Percentiles rank a stretch among this genome's conserved stretches.
These are phyloP conservation scores for Cinnamomum chago DNA, from an alignment of 164 flowering plant genomes.

Conservation along the genomic window DNA sequence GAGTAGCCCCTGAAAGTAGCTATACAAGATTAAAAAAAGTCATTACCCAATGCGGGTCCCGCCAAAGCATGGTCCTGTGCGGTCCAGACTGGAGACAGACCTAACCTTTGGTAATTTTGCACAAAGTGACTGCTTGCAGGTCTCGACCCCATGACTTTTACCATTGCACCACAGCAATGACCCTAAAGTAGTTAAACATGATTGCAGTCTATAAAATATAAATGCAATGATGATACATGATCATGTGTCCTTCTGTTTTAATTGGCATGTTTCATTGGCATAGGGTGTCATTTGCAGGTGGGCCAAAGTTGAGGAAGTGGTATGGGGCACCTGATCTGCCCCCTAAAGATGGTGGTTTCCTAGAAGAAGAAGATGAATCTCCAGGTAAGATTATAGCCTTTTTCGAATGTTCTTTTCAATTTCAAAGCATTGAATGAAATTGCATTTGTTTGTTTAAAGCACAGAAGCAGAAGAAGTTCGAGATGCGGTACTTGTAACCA, in stretches of 20 bases:
- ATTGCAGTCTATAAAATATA: background rate
- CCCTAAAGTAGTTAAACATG: background rate
- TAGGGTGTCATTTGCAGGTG: conserved; percentile 43
- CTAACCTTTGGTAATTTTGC: too few relatives aligned
- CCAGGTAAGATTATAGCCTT: conserved; percentile 31
- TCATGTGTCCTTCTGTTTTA: background rate
- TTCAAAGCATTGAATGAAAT: conserved; percentile 3
- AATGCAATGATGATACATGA: background rate
- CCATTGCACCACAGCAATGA: too few relatives aligned
- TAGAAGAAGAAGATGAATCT: conserved; percentile 45
- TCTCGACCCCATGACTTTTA: too few relatives aligned
- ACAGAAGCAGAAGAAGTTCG: conserved; percentile 57
- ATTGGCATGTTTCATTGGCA: background rate
- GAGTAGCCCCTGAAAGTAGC: background rate
- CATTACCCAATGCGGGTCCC: too few relatives aligned
- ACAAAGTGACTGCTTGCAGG: too few relatives aligned
- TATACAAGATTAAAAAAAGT: background rate
- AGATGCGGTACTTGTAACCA: conserved; percentile 84
- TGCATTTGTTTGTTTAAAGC: conserved; percentile 10
- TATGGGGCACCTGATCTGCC: conserved; percentile 85
- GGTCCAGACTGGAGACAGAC: too few relatives aligned
- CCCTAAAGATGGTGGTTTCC: conserved; percentile 53
- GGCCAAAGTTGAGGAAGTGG: conserved; percentile 97
- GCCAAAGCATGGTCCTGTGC: too few relatives aligned
- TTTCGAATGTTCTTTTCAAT: background rate